phyloP scores from a whole-genome alignment of 139 green algal genomes.

The Haematococcus sp. region DNA sequence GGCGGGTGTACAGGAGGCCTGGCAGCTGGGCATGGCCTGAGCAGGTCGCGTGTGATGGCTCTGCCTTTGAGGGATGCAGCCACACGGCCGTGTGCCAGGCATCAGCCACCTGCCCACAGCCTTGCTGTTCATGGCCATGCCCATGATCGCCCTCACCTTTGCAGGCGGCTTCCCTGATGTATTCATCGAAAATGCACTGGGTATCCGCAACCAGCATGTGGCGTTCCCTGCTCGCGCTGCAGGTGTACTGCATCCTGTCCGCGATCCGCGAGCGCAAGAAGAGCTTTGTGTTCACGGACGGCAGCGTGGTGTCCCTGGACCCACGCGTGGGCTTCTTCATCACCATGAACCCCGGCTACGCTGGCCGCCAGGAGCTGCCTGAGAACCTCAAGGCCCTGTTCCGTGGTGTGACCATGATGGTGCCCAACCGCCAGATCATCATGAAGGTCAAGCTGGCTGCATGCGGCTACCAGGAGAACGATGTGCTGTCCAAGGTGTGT shows the following conservation, averaged over 20 bases:
- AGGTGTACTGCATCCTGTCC: constrained; percentile 91
- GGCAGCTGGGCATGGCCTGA: not conserved
- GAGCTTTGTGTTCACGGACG: constrained; percentile 93
- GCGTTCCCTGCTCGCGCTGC: too few species aligned
- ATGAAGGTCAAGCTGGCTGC: constrained; percentile 88
- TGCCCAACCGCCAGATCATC: constrained; percentile 74
- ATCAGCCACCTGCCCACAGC: not conserved
- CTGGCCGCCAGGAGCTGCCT: constrained; percentile 91
- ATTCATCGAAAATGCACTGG: not conserved
- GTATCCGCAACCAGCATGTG: not conserved
- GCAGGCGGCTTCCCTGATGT: too few species aligned
- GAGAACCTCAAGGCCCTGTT: constrained; percentile 98
- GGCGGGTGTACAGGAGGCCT: too few species aligned
- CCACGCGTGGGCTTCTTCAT: constrained; percentile 95
- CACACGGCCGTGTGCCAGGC: not conserved
- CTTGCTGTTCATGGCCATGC: too few species aligned
- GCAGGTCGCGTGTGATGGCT: not conserved
- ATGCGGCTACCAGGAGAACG: constrained; percentile 93
- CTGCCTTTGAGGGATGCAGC: not conserved
- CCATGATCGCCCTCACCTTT: too few species aligned
- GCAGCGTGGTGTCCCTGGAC: constrained; percentile 79
- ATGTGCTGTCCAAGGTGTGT: constrained; percentile 77
- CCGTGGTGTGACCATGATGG: constrained; percentile 97
- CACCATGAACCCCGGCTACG: constrained; percentile 95
- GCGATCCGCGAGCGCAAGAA: constrained; percentile 90